These are phyloP conservation scores for Hyphochytrium catenoides DNA, from an alignment of 352 stramenopile species.

Conservation along the genomic window DNA sequence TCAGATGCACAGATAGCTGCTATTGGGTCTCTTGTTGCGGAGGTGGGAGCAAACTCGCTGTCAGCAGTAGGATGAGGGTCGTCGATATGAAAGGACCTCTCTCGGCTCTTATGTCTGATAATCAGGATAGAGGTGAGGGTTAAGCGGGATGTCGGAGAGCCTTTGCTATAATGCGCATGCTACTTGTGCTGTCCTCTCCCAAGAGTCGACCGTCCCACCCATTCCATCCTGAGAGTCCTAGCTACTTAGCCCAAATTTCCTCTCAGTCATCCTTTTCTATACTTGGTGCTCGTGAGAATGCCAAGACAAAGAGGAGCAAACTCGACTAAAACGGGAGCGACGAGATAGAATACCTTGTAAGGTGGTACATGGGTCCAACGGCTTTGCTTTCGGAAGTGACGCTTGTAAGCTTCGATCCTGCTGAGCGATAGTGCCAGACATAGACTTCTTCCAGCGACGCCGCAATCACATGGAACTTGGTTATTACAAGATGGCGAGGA, in stretches of 20 bases:
- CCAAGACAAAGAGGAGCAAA: too few species aligned
- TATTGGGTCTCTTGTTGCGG: conserved; percentile 55
- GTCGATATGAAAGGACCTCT: conserved; percentile 73
- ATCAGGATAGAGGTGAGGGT: too few species aligned
- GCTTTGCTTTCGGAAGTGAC: conserved; percentile 14
- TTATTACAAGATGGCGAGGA: conserved; percentile 61
- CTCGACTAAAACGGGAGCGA: too few species aligned
- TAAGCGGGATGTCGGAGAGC: conserved; percentile 20
- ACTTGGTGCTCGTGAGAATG: too few species aligned
- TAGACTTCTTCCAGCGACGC: conserved; percentile 61
- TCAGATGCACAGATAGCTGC: conserved; percentile 57
- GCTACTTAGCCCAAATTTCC: too few species aligned
- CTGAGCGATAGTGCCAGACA: conserved; percentile 76
- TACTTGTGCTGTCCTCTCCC: conserved; percentile 8
- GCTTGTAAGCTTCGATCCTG: conserved; percentile 37
- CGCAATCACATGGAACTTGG: conserved; percentile 41
- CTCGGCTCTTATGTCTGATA: conserved; percentile 18
- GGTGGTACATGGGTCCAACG: too few species aligned
- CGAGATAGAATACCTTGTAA: too few species aligned
- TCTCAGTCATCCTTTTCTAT: too few species aligned
- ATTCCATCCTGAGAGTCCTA: too few species aligned
- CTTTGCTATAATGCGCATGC: conserved; percentile 31
- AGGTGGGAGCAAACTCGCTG: conserved; percentile 29
- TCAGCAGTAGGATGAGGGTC: conserved; percentile 41
- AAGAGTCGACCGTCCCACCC: conserved; percentile 11